These are phyloP conservation scores for Melaleuca alternifolia DNA, from an alignment of 345 rosid species.

Conservation along the genomic window DNA sequence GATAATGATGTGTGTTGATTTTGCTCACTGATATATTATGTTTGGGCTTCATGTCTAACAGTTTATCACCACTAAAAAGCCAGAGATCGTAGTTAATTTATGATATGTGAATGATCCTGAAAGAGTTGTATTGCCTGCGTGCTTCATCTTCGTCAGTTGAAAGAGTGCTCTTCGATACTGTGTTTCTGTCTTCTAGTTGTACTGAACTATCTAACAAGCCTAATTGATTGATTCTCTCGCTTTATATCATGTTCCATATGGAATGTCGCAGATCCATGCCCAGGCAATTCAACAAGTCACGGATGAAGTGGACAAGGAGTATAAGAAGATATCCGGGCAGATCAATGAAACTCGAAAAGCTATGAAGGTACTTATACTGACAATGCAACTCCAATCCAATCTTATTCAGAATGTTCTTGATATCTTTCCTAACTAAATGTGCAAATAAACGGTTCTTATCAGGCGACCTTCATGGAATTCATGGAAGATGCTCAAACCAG, in stretches of 20 bases:
- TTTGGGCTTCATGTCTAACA: not conserved
- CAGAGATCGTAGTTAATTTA: not conserved
- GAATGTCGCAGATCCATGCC: constrained; percentile 28
- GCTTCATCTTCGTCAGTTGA: not conserved
- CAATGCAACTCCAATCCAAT: not conserved
- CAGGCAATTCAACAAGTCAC: constrained; percentile 33
- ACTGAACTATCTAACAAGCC: not conserved
- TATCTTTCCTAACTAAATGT: not conserved
- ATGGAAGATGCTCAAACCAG: constrained; percentile 31
- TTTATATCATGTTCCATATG: not conserved
- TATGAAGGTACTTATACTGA: constrained; percentile 20
- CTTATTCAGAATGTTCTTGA: not conserved
- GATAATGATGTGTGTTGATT: not conserved
- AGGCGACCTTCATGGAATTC: constrained; percentile 38
- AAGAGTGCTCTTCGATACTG: not conserved
- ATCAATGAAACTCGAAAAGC: constrained; percentile 23
- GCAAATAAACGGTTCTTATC: not conserved
- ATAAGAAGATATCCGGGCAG: constrained; percentile 28
- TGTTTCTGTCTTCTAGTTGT: not conserved
- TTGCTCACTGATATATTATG: not conserved
- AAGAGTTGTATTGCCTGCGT: not conserved
- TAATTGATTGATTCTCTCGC: not conserved
- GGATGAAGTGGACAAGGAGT: constrained; percentile 41
- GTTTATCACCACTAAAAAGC: not conserved
- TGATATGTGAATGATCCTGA: not conserved